Conservation (phyloP, 2,329 filamentous ascomycete genomes). For the Aureobasidium pullulans region DNA sequence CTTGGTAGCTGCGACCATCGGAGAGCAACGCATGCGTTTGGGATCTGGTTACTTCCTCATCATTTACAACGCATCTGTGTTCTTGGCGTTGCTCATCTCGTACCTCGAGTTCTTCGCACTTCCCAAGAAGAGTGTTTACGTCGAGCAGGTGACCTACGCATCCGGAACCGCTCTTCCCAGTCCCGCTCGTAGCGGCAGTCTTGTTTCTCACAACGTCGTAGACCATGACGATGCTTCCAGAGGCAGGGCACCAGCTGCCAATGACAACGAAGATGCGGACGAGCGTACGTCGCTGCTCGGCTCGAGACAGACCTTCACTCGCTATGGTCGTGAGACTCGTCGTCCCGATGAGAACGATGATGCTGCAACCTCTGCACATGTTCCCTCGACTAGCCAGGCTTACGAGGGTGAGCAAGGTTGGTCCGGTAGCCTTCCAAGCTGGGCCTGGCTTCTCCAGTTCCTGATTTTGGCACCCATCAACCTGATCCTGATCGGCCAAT, state of each 20-base stretch:
- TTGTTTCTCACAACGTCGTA: not conserved
- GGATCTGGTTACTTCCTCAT: slow-evolving; percentile 74
- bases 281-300: slow-evolving; percentile 52
- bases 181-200: slow-evolving; percentile 1
- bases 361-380: slow-evolving; percentile 19
- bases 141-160: slow-evolving; percentile 43
- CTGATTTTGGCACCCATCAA: slow-evolving; percentile 71
- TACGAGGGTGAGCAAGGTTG: slow-evolving; percentile 75
- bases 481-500: slow-evolving; percentile 68
- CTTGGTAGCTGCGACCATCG: slow-evolving; percentile 64
- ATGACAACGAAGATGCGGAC: slow-evolving; percentile 37
- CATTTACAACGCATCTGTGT: slow-evolving; percentile 69
- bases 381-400: slow-evolving; percentile 27
- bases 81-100: slow-evolving; percentile 65
- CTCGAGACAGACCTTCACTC: slow-evolving; percentile 17
- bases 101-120: slow-evolving; percentile 76
- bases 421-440: slow-evolving; percentile 71
- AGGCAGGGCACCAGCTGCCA: slow-evolving; percentile 26
- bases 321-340: slow-evolving; percentile 16
- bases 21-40: slow-evolving; percentile 66
- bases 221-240: slow-evolving; percentile 12
- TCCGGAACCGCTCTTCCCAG: not conserved
- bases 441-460: slow-evolving; percentile 84
- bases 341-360: slow-evolving; percentile 19
- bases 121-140: slow-evolving; percentile 60